These are phyloP conservation scores for Hymenoscyphus occultus DNA, from an alignment of 2,329 filamentous ascomycete genomes.

Conservation along the genomic window DNA sequence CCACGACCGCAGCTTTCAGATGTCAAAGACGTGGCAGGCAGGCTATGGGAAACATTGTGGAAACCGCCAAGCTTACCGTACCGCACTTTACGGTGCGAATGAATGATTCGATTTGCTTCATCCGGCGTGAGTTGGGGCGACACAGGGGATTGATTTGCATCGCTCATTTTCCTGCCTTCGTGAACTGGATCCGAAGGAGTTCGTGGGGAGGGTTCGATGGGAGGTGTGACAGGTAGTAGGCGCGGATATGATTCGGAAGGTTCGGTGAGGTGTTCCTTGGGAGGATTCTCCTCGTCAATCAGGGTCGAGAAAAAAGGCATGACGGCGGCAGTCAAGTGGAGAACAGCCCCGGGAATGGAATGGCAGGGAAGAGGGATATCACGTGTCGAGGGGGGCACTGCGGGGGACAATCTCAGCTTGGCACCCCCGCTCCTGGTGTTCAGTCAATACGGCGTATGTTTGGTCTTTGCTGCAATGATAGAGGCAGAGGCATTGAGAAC, in stretches of 20 bases:
- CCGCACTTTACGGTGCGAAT: conserved; percentile 66
- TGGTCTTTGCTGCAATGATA: background rate
- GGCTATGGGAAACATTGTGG: background rate
- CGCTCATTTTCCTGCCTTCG: conserved; percentile 13
- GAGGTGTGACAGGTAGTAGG: background rate
- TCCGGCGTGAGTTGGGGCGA: conserved; percentile 42
- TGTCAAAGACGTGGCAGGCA: background rate
- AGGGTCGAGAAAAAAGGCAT: background rate
- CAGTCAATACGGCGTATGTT: background rate
- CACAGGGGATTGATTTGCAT: conserved; percentile 11
- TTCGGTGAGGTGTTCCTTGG: background rate
- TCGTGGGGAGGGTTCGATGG: background rate
- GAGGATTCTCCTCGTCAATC: background rate
- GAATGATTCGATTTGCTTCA: conserved; percentile 66
- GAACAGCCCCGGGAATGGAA: too few species aligned
- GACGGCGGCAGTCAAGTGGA: background rate
- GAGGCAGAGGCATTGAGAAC: too few species aligned
- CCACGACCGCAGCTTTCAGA: too few species aligned
- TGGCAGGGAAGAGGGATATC: background rate
- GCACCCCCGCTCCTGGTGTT: background rate
- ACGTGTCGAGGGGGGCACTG: background rate
- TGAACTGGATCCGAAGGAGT: background rate
- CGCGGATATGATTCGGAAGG: background rate
- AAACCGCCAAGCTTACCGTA: conserved; percentile 52
- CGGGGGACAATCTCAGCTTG: background rate